Conservation (phyloP, 73 alveolate genomes). For the Effrenium voratum region DNA sequence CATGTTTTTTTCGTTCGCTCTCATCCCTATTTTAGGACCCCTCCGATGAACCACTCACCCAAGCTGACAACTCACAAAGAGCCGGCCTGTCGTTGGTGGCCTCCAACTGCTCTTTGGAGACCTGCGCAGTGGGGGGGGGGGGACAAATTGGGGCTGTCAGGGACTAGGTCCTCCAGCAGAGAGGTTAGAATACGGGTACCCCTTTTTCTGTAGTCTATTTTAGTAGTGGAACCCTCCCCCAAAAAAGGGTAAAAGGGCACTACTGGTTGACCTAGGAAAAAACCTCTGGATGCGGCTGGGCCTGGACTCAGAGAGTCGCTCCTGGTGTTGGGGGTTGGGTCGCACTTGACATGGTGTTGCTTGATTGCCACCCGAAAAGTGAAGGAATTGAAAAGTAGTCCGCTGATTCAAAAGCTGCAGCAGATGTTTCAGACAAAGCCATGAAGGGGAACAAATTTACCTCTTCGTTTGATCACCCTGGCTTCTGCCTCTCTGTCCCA, state of each 20-base stretch:
- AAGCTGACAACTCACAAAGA: not conserved
- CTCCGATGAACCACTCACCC: not conserved
- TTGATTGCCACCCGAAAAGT: too few relatives aligned
- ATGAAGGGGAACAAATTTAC: too few relatives aligned
- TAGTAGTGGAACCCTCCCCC: not conserved
- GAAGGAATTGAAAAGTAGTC: too few relatives aligned
- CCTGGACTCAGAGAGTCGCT: too few relatives aligned
- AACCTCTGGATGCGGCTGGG: not conserved
- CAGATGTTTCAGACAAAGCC: too few relatives aligned
- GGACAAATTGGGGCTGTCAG: not conserved
- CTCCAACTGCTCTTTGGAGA: conserved; percentile 77
- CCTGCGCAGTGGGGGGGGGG: not conserved
- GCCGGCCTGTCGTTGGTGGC: conserved; percentile 56
- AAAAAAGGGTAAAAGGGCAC: not conserved
- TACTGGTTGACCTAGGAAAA: not conserved
- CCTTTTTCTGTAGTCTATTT: not conserved
- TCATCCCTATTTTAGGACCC: not conserved
- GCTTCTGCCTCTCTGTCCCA: too few relatives aligned
- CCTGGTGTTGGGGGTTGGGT: too few relatives aligned
- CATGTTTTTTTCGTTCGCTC: not conserved
- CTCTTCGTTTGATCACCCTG: too few relatives aligned
- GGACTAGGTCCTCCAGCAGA: not conserved
- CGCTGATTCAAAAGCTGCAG: too few relatives aligned
- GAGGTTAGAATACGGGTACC: not conserved
- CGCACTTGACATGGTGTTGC: too few relatives aligned